phyloP scores from a whole-genome alignment of 2,329 filamentous ascomycete species.

The Talaromyces islandicus region DNA sequence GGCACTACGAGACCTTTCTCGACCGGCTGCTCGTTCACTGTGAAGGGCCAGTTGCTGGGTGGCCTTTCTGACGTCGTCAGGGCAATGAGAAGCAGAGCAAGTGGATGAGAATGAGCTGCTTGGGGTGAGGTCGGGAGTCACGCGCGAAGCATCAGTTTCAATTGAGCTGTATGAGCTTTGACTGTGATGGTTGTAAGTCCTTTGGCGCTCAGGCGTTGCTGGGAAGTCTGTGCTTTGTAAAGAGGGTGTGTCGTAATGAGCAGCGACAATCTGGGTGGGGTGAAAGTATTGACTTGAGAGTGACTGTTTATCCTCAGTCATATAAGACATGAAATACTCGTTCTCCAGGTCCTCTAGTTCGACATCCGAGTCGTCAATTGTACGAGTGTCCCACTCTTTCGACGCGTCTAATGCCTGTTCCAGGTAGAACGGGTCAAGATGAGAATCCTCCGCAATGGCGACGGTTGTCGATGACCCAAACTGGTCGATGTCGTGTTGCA shows the following conservation, averaged over 20 bases:
- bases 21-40: constrained; percentile 6
- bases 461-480: constrained; percentile 5
- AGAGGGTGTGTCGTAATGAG: neutral
- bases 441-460: constrained; percentile 23
- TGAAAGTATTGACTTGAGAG: neutral
- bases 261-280: neutral
- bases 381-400: constrained; percentile 20
- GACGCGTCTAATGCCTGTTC: constrained; percentile 27
- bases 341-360: constrained; percentile 23
- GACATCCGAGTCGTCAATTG: constrained; percentile 25
- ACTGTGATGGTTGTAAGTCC: constrained; percentile 19
- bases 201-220: constrained; percentile 5
- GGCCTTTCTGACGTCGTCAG: constrained; percentile 21
- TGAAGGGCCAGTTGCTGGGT: constrained; percentile 24
- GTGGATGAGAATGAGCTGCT: constrained; percentile 36
- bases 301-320: constrained; percentile 14
- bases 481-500: constrained; percentile 5
- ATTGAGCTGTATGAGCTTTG: constrained; percentile 30
- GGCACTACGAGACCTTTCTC: constrained; percentile 14
- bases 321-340: constrained; percentile 26
- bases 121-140: constrained; percentile 31
- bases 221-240: neutral
- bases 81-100: constrained; percentile 25
- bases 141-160: constrained; percentile 19
- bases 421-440: constrained; percentile 34